Base-by-base conservation (phyloP, 1,139 yeast genomes). In the Suhomyces bokatorum region DNA sequence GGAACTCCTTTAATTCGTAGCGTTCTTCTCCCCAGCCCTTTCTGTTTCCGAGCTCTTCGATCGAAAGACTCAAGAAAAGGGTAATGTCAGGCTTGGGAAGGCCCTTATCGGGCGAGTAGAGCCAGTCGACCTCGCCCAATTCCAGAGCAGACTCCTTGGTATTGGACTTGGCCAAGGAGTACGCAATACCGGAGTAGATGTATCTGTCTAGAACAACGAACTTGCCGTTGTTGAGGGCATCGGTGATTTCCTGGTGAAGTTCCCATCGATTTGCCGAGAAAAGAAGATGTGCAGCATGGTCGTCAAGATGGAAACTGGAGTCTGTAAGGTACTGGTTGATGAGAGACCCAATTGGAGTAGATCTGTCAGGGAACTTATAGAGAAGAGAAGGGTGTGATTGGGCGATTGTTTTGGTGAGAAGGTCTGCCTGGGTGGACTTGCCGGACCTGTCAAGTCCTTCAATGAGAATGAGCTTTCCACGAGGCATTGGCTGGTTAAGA, bases 201-300 rank as follows among this genome's bases (percentile, higher is more conserved):
- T 93, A 95, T 51, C 99, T 70, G 61, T 95, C 99, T 48, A 90
- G 63, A 0, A 95, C 74, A 1, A 93, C 77, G 42, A 75, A 73
- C 7, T 62, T 60, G 0, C 97, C 97, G 0, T 60, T 51, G 1
- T 69, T 58, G 32, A 91, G 64, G 14, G 69, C 60, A 1, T 61
- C 48, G 9, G 65, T 57, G 5, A 95, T 80, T n/a, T 64, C 62
- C 1, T 71, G 64, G 5, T 75, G 77, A 29, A 81, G 60, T 64
- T 93, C 99, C 99, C 99, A 95, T 52, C 99, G 67, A 59, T 95
- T 95, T 2, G 99, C 97, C 56, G 91, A 83, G 63, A 95, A 95
- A 32, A 95, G 69, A 34, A 95, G 71, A 64, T 95, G 99, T 10
- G 90, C 84, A 0, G 96, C 74, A 62, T 89, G 85, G 57, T 87